Percentiles rank a stretch among this genome's conserved stretches.
phyloP scores from a whole-genome alignment of 306 rosid species.

The Ormosia semicastrata region DNA sequence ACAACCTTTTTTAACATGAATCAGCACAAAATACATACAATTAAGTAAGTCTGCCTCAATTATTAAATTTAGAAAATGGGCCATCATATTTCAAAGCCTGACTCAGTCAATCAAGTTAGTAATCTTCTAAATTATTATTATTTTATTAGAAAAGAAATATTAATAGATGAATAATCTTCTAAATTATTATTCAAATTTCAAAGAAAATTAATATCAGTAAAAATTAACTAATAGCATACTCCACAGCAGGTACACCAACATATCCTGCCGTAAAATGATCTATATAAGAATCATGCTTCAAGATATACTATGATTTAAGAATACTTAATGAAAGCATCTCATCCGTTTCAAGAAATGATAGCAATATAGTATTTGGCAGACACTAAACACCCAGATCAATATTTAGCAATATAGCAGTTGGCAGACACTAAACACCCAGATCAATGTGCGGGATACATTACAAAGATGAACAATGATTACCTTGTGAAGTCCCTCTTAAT shows the following conservation, averaged over 20 bases:
- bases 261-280: conserved; percentile 4
- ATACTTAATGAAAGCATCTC: conserved; percentile 3
- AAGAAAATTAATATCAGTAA: not conserved
- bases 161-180: too few relatives aligned
- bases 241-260: not conserved
- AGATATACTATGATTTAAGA: conserved; percentile 23
- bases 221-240: conserved; percentile 18
- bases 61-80: not conserved
- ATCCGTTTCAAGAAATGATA: not conserved
- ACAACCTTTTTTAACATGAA: conserved; percentile 7
- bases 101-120: not conserved
- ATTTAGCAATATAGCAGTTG: not conserved
- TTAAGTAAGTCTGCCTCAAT: not conserved
- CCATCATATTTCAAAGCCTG: conserved; percentile 16
- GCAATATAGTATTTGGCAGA: conserved; percentile 1
- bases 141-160: too few relatives aligned
- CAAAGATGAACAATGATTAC: conserved; percentile 41
- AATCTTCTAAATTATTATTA: not conserved
- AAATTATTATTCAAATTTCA: not conserved
- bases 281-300: conserved; percentile 2
- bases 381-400: conserved; percentile 15
- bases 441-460: not conserved
- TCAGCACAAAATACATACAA: not conserved
- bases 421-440: conserved; percentile 11
- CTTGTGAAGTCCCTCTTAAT: conserved; percentile 95